Base-by-base conservation (phyloP, 805 yeast species). In the Schizosaccharomyces octosporus region DNA sequence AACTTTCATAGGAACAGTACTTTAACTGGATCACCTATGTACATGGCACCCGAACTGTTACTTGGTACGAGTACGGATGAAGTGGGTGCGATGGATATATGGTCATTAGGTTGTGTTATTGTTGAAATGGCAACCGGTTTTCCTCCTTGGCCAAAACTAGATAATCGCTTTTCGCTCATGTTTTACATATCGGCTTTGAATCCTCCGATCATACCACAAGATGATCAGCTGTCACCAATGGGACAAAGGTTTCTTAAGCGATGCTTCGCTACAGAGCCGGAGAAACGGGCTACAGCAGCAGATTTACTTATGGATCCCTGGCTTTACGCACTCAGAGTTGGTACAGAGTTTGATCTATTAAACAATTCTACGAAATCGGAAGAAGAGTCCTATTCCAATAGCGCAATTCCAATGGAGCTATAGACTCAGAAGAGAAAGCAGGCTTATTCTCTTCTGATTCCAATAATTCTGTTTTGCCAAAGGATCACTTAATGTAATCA, bases 111-210 rank as follows among this genome's bases (percentile, higher is more conserved):
- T 3, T 93, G 98, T 71, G 90, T 95, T 71, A 85, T 93, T 2
- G 71, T 90, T 58, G 97, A 93, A 70, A 93, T 93, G 97, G 87
- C 90, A 1, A 89, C 97, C 0, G 98, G 98, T 15, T 77, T 88
- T 65, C 77, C 95, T 63, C 98, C 98, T 5, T 93, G 98, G 98
- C 85, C 94, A 17, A 85, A 87, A 70, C 75, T 88, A 64, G 98
- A 93, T 68, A 93, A 93, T 69, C 97, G 90, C 69, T 93, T 94
- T 94, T 96, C 97, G 62, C 86, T 93, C 61, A 90, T 93, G 97
- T 93, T 89, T 69, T 96, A 87, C 70, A 93, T 93, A 68, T 97
- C 97, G 0, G 94, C 95, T 2, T 95, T 96, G 1, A 93, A 87
- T 69, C 76, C 81, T 63, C 98, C 98, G 0, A 87, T 80, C 66